Evolutionary conservation across 495 filamentous ascomycete species (phyloP).

Genomic region (Trichoderma asperelloides): DNA sequence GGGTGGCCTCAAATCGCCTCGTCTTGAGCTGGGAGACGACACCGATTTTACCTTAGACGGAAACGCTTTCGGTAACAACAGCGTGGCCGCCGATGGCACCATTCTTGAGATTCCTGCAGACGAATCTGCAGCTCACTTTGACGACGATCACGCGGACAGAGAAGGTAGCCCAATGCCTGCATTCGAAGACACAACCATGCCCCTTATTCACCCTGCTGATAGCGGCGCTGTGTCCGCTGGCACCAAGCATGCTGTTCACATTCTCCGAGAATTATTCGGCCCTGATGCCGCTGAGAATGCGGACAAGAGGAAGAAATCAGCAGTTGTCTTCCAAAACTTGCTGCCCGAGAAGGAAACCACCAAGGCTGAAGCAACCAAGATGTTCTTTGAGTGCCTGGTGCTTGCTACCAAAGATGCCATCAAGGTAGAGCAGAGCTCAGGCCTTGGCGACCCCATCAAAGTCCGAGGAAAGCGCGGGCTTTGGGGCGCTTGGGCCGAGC

Average conservation of each 20-base stretch:
- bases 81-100: constrained; percentile 39
- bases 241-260: constrained; percentile 91
- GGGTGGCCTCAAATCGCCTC: constrained; percentile 50
- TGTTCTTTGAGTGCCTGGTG: constrained; percentile 97
- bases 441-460: constrained; percentile 66
- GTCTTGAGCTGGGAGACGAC: constrained; percentile 61
- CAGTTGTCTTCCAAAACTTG: constrained; percentile 84
- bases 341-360: constrained; percentile 70
- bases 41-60: constrained; percentile 40
- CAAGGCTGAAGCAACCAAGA: constrained; percentile 87
- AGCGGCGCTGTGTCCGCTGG: constrained; percentile 76
- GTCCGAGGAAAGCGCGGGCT: constrained; percentile 82
- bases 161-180: constrained; percentile 31
- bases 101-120: constrained; percentile 59
- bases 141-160: constrained; percentile 45
- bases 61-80: constrained; percentile 42
- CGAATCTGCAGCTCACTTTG: constrained; percentile 38
- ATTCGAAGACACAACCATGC: constrained; percentile 70
- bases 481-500: constrained; percentile 94
- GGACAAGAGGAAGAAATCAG: constrained; percentile 62
- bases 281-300: constrained; percentile 47
- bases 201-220: constrained; percentile 67
- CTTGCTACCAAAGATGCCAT: constrained; percentile 96
- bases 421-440: constrained; percentile 84
- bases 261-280: constrained; percentile 82